These are phyloP conservation scores for Triticum urartu DNA, from an alignment of 176 grass and related monocot genomes.

Conservation along the genomic window DNA sequence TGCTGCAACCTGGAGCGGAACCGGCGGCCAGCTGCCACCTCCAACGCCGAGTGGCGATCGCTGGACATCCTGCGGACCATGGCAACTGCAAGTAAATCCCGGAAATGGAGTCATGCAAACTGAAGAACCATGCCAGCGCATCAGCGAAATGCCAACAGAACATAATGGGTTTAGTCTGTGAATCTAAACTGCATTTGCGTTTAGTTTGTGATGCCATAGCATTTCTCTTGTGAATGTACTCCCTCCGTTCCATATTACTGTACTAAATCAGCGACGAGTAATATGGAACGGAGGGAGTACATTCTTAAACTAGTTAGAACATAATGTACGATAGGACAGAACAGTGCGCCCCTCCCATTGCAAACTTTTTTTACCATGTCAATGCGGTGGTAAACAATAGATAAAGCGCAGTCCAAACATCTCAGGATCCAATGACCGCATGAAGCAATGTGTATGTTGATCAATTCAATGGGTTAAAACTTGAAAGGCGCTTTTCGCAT, in stretches of 20 bases:
- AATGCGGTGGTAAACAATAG: not conserved
- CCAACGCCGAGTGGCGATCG: constrained; percentile 34
- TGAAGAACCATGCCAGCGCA: not conserved
- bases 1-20: constrained; percentile 49
- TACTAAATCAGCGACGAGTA: too few species aligned
- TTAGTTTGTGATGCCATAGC: not conserved
- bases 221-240: not conserved
- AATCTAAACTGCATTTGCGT: not conserved
- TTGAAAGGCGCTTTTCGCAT: not conserved
- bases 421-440: not conserved
- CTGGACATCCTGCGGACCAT: constrained; percentile 42
- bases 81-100: constrained; percentile 10
- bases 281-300: not conserved
- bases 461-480: not conserved
- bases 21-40: constrained; percentile 33
- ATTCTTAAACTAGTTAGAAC: not conserved
- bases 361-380: not conserved
- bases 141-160: not conserved
- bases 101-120: constrained; percentile 15
- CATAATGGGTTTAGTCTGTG: not conserved
- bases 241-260: too few species aligned
- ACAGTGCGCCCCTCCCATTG: not conserved
- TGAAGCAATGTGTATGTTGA: not conserved
- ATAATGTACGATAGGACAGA: not conserved
- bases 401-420: not conserved